These are phyloP conservation scores for Russula lepida DNA, from an alignment of 768 basidiomycete species.

Conservation along the genomic window DNA sequence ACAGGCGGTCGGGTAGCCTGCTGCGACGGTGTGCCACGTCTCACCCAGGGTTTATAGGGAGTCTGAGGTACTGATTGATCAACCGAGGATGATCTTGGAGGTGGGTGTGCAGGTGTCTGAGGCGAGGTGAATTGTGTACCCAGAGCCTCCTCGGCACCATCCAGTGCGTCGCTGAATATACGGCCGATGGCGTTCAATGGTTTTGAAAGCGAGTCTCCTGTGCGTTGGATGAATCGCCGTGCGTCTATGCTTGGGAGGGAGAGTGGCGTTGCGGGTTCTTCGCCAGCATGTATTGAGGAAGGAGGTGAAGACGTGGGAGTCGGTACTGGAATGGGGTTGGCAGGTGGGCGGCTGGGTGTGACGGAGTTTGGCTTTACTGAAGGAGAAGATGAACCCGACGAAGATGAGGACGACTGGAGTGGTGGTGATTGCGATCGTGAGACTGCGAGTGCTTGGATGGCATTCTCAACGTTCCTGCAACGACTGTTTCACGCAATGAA, in stretches of 20 bases:
- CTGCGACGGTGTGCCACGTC: constrained; percentile 40
- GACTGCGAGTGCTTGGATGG: constrained; percentile 42
- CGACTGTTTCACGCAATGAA: neutral
- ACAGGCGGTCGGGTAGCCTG: constrained; percentile 20
- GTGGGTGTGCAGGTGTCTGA: constrained; percentile 1
- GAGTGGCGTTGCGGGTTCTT: constrained; percentile 82
- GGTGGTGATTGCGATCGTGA: constrained; percentile 30
- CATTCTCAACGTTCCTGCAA: constrained; percentile 48
- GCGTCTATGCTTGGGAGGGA: constrained; percentile 66
- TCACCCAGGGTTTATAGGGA: constrained; percentile 68
- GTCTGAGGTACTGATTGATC: constrained; percentile 36
- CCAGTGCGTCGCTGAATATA: constrained; percentile 79
- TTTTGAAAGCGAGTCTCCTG: constrained; percentile 84
- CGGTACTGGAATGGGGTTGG: constrained; percentile 19
- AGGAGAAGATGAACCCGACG: constrained; percentile 23
- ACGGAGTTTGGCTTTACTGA: constrained; percentile 24
- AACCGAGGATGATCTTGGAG: neutral
- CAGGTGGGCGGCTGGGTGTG: constrained; percentile 13
- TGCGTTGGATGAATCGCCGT: constrained; percentile 75
- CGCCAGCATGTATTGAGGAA: constrained; percentile 53
- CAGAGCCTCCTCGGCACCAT: constrained; percentile 47
- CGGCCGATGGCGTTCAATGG: constrained; percentile 84
- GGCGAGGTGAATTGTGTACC: constrained; percentile 25
- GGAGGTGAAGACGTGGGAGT: neutral
- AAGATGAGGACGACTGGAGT: constrained; percentile 26